Evolutionary conservation across 345 rosid genomes (phyloP).

Genomic region (Murraya paniculata): DNA sequence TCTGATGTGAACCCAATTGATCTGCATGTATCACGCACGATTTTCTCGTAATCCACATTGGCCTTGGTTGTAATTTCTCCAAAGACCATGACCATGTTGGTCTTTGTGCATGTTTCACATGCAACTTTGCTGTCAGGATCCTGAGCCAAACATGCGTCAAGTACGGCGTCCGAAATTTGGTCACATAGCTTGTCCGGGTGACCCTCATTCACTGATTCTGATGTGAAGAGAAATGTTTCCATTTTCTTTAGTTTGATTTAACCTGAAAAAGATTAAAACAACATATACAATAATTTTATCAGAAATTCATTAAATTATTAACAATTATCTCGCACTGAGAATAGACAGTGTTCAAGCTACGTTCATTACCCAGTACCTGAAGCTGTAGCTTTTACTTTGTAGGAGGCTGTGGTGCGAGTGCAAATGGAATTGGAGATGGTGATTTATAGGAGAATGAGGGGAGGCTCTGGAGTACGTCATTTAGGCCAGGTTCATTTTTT

Average conservation of each 20-base stretch:
- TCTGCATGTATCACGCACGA: slow-evolving; percentile 71
- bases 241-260: slow-evolving; percentile 3
- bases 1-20: slow-evolving; percentile 53
- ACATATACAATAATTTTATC: too few species aligned
- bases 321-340: too few species aligned
- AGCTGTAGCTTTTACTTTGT: too few species aligned
- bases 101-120: slow-evolving; percentile 74
- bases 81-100: slow-evolving; percentile 79
- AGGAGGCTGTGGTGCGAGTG: not conserved
- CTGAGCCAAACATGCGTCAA: slow-evolving; percentile 63
- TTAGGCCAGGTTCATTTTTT: slow-evolving; percentile 17
- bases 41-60: slow-evolving; percentile 59
- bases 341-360: too few species aligned
- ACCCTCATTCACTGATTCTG: slow-evolving; percentile 77
- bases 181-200: slow-evolving; percentile 82
- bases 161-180: slow-evolving; percentile 69
- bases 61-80: slow-evolving; percentile 79
- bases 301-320: too few species aligned
- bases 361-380: too few species aligned
- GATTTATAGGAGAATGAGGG: not conserved
- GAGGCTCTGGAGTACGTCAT: not conserved
- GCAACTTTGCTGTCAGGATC: slow-evolving; percentile 80
- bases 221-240: slow-evolving; percentile 73
- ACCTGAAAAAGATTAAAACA: too few species aligned
- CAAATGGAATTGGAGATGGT: not conserved